Evolutionary conservation across 768 basidiomycete genomes (phyloP).

Genomic region (Suillus lakei): DNA sequence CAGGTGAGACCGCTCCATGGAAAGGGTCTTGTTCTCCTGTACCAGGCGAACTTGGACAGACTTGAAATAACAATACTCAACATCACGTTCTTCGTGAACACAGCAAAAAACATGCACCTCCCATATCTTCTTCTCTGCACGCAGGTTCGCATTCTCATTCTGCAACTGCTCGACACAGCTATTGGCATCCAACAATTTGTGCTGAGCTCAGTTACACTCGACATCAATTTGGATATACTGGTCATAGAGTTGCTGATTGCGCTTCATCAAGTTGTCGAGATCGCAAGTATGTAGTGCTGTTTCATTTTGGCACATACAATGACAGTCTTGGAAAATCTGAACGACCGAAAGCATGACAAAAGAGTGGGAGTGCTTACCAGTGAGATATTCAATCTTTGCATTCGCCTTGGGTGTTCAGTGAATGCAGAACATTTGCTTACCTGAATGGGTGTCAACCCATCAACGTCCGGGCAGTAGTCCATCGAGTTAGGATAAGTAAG

Average conservation of each 20-base stretch:
- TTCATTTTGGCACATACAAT: slow-evolving; percentile 74
- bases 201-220: slow-evolving; percentile 68
- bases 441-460: slow-evolving; percentile 80
- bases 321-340: slow-evolving; percentile 54
- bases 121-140: slow-evolving; percentile 94
- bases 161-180: slow-evolving; percentile 75
- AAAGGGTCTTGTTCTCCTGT: slow-evolving; percentile 82
- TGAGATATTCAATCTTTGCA: slow-evolving; percentile 78
- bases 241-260: slow-evolving; percentile 75
- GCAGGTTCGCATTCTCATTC: slow-evolving; percentile 85
- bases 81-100: background rate
- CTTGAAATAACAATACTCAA: slow-evolving; percentile 46
- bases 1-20: slow-evolving; percentile 82
- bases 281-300: slow-evolving; percentile 64
- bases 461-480: slow-evolving; percentile 89
- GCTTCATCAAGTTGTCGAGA: slow-evolving; percentile 65
- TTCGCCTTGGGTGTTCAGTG: slow-evolving; percentile 60
- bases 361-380: slow-evolving; percentile 52
- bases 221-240: slow-evolving; percentile 78
- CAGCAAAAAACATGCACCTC: slow-evolving; percentile 57
- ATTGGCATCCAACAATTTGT: slow-evolving; percentile 65
- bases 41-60: slow-evolving; percentile 79
- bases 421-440: slow-evolving; percentile 39
- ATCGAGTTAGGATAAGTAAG: slow-evolving; percentile 82
- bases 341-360: slow-evolving; percentile 9